Evolutionary conservation across 805 yeast genomes (phyloP).

Genomic region (Babjeviella inositovora): DNA sequence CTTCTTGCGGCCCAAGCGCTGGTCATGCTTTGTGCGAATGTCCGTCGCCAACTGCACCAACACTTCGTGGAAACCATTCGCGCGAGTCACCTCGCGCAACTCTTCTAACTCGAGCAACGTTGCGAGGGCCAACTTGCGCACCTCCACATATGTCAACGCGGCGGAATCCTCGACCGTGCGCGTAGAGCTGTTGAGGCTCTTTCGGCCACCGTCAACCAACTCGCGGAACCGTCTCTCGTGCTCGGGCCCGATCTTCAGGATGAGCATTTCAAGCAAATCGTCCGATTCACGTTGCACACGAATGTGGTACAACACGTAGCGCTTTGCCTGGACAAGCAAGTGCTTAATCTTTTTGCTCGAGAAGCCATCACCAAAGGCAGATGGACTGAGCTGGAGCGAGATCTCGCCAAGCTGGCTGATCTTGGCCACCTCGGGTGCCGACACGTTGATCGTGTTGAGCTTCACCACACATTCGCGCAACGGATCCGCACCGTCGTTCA

Average conservation of each 20-base stretch:
- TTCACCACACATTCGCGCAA: no score
- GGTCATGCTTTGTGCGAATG: slow-evolving; percentile 33
- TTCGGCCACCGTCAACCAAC: slow-evolving; percentile 36
- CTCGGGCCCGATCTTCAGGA: slow-evolving; percentile 45
- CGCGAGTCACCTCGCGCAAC: slow-evolving; percentile 45
- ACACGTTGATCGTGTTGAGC: no score
- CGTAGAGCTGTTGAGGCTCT: slow-evolving; percentile 24
- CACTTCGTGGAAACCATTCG: slow-evolving; percentile 61
- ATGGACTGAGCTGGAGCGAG: slow-evolving; percentile 44
- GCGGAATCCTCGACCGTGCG: slow-evolving; percentile 34
- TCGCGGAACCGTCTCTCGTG: slow-evolving; percentile 55
- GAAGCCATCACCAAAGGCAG: slow-evolving; percentile 22
- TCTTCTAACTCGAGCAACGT: slow-evolving; percentile 62
- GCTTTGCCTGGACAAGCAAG: slow-evolving; percentile 60
- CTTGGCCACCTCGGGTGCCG: no score
- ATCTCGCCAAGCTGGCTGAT: slow-evolving; percentile 34
- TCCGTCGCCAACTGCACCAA: slow-evolving; percentile 77
- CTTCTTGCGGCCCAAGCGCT: slow-evolving; percentile 19
- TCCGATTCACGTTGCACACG: slow-evolving; percentile 61
- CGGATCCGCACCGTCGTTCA: no score
- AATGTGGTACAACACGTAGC: slow-evolving; percentile 69
- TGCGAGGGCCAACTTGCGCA: slow-evolving; percentile 65
- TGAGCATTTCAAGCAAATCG: slow-evolving; percentile 50
- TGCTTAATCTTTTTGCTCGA: slow-evolving; percentile 26
- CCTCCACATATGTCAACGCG: slow-evolving; percentile 43